Evolutionary conservation across 306 rosid genomes (phyloP).

Genomic region (Malus orientalis): DNA sequence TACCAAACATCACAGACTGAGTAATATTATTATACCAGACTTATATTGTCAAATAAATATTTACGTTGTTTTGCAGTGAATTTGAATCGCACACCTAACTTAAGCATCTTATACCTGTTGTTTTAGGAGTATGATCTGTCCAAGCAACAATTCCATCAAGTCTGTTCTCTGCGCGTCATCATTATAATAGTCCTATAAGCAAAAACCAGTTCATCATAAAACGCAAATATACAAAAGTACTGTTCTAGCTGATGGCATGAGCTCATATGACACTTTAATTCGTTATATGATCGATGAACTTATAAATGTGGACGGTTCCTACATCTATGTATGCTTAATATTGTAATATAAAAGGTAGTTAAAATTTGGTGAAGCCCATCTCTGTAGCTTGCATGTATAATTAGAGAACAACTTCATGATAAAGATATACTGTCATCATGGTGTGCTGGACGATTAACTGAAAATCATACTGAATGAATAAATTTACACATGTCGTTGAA

Average conservation of each 20-base stretch:
- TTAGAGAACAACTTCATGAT: background rate
- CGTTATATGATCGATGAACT: background rate
- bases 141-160: background rate
- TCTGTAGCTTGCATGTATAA: background rate
- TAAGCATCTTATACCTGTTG: background rate
- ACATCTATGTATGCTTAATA: background rate
- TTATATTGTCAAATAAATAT: no score
- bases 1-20: no score
- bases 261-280: background rate
- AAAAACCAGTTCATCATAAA: background rate
- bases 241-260: background rate
- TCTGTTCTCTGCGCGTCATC: background rate
- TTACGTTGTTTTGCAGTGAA: no score
- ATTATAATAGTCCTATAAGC: background rate
- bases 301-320: background rate
- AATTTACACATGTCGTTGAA: no score
- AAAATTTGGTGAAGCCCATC: background rate
- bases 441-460: no score
- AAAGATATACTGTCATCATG: no score
- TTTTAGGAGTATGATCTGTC: background rate
- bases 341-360: background rate
- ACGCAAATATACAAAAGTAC: background rate
- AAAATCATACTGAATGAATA: no score
- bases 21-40: no score
- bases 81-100: no score